phyloP scores from a whole-genome alignment of 2,329 filamentous ascomycete species.

The Pseudogymnoascus pannorum region DNA sequence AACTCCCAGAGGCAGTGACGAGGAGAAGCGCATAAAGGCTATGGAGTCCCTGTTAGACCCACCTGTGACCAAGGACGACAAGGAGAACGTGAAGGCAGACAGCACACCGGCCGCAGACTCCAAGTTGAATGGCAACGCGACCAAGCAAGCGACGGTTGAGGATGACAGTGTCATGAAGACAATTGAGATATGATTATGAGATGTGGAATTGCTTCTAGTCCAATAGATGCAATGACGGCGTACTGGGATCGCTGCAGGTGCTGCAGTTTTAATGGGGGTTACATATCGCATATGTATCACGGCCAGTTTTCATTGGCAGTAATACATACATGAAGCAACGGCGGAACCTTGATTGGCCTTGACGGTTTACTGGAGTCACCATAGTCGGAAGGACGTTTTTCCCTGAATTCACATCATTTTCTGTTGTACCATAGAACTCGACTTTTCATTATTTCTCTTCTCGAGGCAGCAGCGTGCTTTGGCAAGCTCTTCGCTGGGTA shows the following conservation, averaged over 20 bases:
- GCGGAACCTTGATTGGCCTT: constrained; percentile 7
- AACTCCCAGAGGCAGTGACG: constrained; percentile 27
- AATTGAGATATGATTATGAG: constrained; percentile 27
- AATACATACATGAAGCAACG: constrained; percentile 7
- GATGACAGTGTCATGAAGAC: constrained; percentile 31
- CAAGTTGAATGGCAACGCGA: constrained; percentile 21
- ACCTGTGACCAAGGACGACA: constrained; percentile 21
- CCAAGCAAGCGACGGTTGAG: constrained; percentile 24
- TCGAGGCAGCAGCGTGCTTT: constrained; percentile 7
- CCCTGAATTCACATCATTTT: constrained; percentile 7
- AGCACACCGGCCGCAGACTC: constrained; percentile 15
- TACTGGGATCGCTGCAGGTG: constrained; percentile 1
- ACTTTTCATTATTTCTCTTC: constrained; percentile 4
- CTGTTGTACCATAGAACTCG: constrained; percentile 8
- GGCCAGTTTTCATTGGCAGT: constrained; percentile 3
- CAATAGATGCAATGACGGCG: constrained; percentile 7
- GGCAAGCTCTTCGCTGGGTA: constrained; percentile 6
- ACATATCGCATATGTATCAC: constrained; percentile 7
- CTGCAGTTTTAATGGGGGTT: constrained; percentile 7
- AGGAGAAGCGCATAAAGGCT: constrained; percentile 20
- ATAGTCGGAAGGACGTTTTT: constrained; percentile 8
- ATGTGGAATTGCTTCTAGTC: constrained; percentile 3
- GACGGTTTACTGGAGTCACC: constrained; percentile 3
- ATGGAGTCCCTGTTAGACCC: constrained; percentile 24
- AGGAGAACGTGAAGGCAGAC: constrained; percentile 23